A percentile compares a stretch with the other conserved stretches of the same genome.
Conservation (phyloP, 495 filamentous ascomycete species). For the Aspergillus diversus region DNA sequence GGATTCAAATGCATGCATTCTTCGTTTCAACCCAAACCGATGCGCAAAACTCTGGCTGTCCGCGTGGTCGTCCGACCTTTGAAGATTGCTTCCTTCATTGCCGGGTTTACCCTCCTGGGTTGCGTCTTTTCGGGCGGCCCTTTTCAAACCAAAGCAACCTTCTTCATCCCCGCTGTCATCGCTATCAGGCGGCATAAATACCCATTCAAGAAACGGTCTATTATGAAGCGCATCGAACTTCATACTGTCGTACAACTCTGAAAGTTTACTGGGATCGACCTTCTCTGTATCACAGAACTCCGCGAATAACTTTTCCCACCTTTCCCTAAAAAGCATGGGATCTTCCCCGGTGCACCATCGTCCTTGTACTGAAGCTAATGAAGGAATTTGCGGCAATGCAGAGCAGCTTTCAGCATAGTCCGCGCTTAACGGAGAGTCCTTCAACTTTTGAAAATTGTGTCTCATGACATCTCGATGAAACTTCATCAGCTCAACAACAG, state of each 20-base stretch:
- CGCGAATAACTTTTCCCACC: conserved; percentile 97
- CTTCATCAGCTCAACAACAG: conserved; percentile 96
- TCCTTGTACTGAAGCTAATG: conserved; percentile 73
- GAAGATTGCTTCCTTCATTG: conserved; percentile 28
- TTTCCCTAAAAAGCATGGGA: conserved; percentile 89
- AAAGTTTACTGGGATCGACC: conserved; percentile 97
- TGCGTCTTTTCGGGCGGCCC: conserved; percentile 35
- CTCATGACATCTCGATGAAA: conserved; percentile 95
- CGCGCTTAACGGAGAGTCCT: conserved; percentile 55
- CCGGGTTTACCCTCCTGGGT: conserved; percentile 29
- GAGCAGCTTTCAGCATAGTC: background rate
- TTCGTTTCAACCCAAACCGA: conserved; percentile 53
- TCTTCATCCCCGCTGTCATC: conserved; percentile 68
- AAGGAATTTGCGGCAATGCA: conserved; percentile 1
- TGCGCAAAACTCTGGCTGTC: conserved; percentile 49
- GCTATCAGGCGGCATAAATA: conserved; percentile 81
- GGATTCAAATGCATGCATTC: conserved; percentile 44
- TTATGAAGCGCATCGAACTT: conserved; percentile 99
- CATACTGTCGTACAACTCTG: conserved; percentile 98
- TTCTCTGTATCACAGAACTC: conserved; percentile 98
- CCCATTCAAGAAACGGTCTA: conserved; percentile 94
- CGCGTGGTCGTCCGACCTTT: conserved; percentile 38
- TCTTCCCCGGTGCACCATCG: conserved; percentile 98
- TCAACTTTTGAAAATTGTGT: conserved; percentile 81
- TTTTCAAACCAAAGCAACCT: conserved; percentile 30